A percentile compares a stretch with the other conserved stretches of the same genome.
Conservation (phyloP, 257 asterid species). For the Ligustrum vulgare region DNA sequence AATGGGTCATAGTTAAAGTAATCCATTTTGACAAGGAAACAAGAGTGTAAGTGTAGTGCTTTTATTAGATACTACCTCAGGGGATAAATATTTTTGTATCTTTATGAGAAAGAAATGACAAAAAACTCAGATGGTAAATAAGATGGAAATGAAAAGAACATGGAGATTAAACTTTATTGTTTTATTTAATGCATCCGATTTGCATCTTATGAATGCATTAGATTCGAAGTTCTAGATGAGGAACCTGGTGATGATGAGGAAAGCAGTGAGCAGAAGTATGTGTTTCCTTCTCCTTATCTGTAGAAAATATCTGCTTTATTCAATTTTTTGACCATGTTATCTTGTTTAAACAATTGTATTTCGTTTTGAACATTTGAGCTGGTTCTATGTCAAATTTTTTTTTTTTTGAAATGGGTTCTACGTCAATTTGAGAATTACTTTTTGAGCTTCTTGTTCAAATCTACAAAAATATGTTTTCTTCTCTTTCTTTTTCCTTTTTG, state of each 20-base stretch:
- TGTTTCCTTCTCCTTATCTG: neutral
- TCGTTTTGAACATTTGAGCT: neutral
- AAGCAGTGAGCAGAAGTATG: conserved; percentile 81
- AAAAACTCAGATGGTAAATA: neutral
- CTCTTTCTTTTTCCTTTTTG: neutral
- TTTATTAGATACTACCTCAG: neutral
- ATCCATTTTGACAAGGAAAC: conserved; percentile 92
- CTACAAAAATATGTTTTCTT: neutral
- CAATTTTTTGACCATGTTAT: neutral
- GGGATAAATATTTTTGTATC: conserved; percentile 5
- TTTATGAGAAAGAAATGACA: neutral
- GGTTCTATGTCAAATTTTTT: neutral
- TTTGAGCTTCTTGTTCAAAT: neutral
- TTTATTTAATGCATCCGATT: neutral
- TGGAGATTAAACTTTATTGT: neutral
- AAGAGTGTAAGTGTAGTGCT: conserved; percentile 59
- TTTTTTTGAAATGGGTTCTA: too few relatives aligned
- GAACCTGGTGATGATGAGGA: conserved; percentile 99
- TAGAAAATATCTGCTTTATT: neutral
- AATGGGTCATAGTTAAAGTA: conserved; percentile 96
- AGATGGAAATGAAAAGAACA: conserved; percentile 8
- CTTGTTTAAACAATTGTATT: neutral
- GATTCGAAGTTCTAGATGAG: conserved; percentile 95
- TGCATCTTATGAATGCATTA: conserved; percentile 28
- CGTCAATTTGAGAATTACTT: neutral